phyloP scores from a whole-genome alignment of 2,329 filamentous ascomycete species.

The Plenodomus tracheiphilus region DNA sequence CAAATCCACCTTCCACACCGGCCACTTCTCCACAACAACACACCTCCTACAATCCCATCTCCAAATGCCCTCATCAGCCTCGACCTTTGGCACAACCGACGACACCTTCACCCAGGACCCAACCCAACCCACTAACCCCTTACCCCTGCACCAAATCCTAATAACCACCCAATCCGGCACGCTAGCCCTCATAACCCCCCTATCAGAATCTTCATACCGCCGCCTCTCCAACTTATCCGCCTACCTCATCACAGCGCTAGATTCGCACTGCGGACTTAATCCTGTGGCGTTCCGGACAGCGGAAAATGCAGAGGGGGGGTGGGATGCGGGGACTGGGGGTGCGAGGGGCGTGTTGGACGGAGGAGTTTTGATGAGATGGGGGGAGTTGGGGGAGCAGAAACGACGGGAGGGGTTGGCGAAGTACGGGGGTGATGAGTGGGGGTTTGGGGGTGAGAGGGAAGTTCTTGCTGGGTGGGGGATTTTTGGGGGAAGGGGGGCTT shows the following conservation, averaged over 20 bases:
- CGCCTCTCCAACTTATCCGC: conserved; percentile 79
- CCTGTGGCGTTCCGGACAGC: conserved; percentile 73
- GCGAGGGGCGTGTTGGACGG: conserved; percentile 77
- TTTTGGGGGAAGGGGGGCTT: conserved; percentile 30
- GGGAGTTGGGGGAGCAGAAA: conserved; percentile 72
- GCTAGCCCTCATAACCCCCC: conserved; percentile 73
- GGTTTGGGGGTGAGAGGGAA: conserved; percentile 71
- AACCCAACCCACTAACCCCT: background rate
- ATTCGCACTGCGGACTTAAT: conserved; percentile 79
- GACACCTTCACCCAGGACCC: conserved; percentile 38
- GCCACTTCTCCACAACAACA: conserved; percentile 75
- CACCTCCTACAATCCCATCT: conserved; percentile 73
- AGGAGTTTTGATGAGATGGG: conserved; percentile 72
- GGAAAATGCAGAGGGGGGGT: conserved; percentile 46
- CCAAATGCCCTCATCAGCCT: conserved; percentile 46
- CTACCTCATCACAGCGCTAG: conserved; percentile 75
- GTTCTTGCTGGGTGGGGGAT: conserved; percentile 67
- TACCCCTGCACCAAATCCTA: conserved; percentile 37
- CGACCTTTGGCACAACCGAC: conserved; percentile 23
- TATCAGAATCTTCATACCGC: conserved; percentile 80
- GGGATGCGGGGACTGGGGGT: conserved; percentile 42
- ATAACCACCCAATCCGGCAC: conserved; percentile 64
- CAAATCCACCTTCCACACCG: conserved; percentile 84
- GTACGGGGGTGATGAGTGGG: conserved; percentile 69
- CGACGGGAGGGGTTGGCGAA: conserved; percentile 73